Base-by-base conservation (phyloP, 108 stramenopile genomes). In the Cylindrotheca fusiformis region DNA sequence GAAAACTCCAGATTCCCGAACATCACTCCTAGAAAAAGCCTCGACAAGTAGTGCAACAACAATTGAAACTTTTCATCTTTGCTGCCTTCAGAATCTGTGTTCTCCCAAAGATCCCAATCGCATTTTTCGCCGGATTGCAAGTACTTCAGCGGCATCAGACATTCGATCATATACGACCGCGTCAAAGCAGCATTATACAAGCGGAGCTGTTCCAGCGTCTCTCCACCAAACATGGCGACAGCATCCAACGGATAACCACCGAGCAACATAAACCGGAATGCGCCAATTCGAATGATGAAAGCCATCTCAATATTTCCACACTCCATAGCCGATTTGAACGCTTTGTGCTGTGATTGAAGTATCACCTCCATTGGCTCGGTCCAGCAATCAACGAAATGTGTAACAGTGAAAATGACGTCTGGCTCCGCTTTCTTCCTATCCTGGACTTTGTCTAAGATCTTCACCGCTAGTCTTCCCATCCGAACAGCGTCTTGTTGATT, bases 221-320 rank as follows among this genome's bases (percentile, higher is more conserved):
- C 60, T 18, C 59, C 51, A 8, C 69, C 60, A 25, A 55, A 14
- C 18, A 62, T 70, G 24, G 61, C 69, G 12, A 70, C 46, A 1
- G 45, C 23, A 5, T 22, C 69, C 45, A 70, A 32, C 4, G 69
- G 69, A 27, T 70, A 70, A 24, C 69, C 69, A n/a, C n/a, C n/a
- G n/a, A n/a, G n/a, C n/a, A n/a, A n/a, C n/a, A n/a, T n/a, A n/a
- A n/a, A n/a, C n/a, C n/a, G n/a, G n/a, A n/a, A n/a, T n/a, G n/a
- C n/a, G n/a, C n/a, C n/a, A n/a, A 33, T 20, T 22, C 63, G 48
- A 32, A 48, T 64, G 8, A 63, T 57, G 48, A 72, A 65, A 18
- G 57, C 71, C 4, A 65, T 52, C 29, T 72, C 71, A 44, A 72
- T 49, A 19, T 65, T 65, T 5, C 71, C 71, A 36, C 48, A 60